Base-by-base conservation (phyloP, 2,329 filamentous ascomycete genomes). In the Magnaporthales sp. region DNA sequence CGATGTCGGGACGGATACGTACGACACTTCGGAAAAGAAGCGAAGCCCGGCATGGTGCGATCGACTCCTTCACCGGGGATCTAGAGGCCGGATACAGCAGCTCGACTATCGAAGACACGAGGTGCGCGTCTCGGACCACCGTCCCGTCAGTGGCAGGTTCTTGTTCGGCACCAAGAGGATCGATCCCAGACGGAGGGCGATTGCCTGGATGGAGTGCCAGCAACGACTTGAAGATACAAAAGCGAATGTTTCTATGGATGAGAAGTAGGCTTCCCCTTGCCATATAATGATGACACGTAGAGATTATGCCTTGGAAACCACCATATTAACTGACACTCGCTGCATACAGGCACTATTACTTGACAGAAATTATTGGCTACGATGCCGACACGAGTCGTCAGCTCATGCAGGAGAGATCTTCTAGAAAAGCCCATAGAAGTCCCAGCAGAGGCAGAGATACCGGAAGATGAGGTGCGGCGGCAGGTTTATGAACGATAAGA, bases 31-130 rank as follows among this genome's bases (percentile, higher is more conserved):
- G 72, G 95, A 99, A 77, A 99, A 99, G 83, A 92, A 92, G 76
- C 87, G 95, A 64, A 90, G 92, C 26, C 95, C 95, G 0, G 95
- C 95, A 1, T 99, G 95, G 95, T 99, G 95, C 76, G 95, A 99
- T 80, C 87, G 95, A 46, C 80, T 99, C 51, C 80, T 99, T n/a
- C 96, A 92, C 74, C 86, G 93, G 26, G 92, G 92, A 26, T 78
- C 90, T 7, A 61, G 70, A 13, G 92, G 91, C 30, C 87, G 91
- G 67, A 89, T 98, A 72, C 89, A 92, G 77, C 93, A 98, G 77
- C 79, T 93, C 63, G 91, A 97, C 70, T 99, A 99, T 77, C 83
- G 85, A 64, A 83, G 95, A 63, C 94, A 97, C 78, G 95, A 98
- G 77, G 90, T 98, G 38, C 85, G 89, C 68, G 91, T 94, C 5